phyloP scores from a whole-genome alignment of 495 filamentous ascomycete genomes.

The Alectoria sarmentosa region DNA sequence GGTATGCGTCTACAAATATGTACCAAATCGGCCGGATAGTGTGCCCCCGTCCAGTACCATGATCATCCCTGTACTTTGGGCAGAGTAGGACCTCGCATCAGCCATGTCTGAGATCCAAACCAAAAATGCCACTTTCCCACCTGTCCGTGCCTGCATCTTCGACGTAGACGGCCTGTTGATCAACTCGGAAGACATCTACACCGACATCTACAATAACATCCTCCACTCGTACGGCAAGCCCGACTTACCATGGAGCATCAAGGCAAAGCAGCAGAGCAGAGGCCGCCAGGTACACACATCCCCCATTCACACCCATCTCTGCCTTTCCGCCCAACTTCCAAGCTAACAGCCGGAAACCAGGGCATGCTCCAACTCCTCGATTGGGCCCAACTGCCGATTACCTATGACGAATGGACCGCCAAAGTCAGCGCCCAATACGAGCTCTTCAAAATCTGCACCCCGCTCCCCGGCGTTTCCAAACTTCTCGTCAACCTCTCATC shows the following conservation, averaged over 20 bases:
- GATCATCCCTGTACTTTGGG: too few species aligned
- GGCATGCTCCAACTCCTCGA: constrained; percentile 24
- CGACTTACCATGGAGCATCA: constrained; percentile 25
- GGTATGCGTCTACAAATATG: too few species aligned
- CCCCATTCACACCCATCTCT: neutral
- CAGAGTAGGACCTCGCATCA: neutral
- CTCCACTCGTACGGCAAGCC: constrained; percentile 30
- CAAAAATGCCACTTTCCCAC: constrained; percentile 29
- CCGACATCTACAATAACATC: constrained; percentile 31
- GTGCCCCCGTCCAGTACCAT: too few species aligned
- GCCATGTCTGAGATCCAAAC: neutral
- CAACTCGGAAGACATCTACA: constrained; percentile 39
- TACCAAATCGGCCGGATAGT: too few species aligned
- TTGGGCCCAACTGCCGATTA: constrained; percentile 34
- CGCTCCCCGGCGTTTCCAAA: constrained; percentile 33
- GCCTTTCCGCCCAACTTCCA: neutral
- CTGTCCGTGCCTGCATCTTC: constrained; percentile 41
- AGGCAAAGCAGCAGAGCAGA: constrained; percentile 29
- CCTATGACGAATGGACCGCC: constrained; percentile 29
- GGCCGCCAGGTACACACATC: constrained; percentile 20
- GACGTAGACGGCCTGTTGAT: constrained; percentile 41
- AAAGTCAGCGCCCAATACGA: constrained; percentile 27
- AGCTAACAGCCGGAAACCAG: constrained; percentile 9
- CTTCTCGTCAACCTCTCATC: constrained; percentile 30
- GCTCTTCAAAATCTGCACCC: constrained; percentile 29